Conservation (phyloP, 169 alveolate genomes). For the Eimeria mitis region DNA sequence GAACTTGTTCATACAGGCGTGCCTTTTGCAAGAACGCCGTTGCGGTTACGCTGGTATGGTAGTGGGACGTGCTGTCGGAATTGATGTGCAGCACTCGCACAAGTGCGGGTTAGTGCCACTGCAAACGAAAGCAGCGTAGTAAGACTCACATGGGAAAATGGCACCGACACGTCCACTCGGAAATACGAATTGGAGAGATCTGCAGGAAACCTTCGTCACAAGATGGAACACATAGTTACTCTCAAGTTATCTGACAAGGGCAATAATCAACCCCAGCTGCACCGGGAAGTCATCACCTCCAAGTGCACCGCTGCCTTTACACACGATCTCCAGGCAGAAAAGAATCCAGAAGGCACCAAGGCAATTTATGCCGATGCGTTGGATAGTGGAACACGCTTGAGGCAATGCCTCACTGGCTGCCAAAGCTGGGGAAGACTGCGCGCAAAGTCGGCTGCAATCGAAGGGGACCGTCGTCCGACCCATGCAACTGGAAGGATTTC, state of each 20-base stretch:
- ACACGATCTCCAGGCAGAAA: conserved; percentile 1
- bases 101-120: not conserved
- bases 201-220: conserved; percentile 43
- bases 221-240: not conserved
- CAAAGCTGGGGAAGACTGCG: not conserved
- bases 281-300: not conserved
- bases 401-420: not conserved
- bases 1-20: not conserved
- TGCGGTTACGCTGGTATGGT: conserved; percentile 2
- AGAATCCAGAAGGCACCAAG: not conserved
- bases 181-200: not conserved
- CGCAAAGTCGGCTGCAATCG: not conserved
- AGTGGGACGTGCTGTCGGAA: not conserved
- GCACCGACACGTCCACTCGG: not conserved
- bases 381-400: conserved; percentile 1
- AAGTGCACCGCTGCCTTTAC: conserved; percentile 14
- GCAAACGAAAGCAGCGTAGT: not conserved
- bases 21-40: not conserved
- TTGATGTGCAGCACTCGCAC: conserved; percentile 30
- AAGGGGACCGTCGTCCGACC: not conserved
- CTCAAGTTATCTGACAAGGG: not conserved
- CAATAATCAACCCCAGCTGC: conserved; percentile 1
- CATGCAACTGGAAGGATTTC: not conserved
- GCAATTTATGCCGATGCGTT: not conserved
- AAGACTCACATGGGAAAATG: not conserved